Conservation (phyloP, 257 asterid species). For the Henckelia pumila region DNA sequence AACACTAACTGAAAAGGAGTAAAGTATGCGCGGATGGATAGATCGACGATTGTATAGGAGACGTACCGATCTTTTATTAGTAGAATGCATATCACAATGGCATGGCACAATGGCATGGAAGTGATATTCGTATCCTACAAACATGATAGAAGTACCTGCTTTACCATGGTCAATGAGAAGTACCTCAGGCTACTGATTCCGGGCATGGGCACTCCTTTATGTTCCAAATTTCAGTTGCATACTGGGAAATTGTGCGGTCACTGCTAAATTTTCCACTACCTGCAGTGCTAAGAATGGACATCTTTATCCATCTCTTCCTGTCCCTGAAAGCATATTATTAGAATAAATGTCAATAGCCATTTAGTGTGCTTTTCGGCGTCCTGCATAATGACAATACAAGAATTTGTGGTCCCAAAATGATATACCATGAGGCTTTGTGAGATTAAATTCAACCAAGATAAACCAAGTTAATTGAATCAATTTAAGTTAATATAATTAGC, state of each 20-base stretch:
- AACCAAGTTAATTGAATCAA: too few species aligned
- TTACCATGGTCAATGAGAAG: not conserved
- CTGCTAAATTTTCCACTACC: slow-evolving; percentile 98
- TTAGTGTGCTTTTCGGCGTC: not conserved
- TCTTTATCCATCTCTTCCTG: slow-evolving; percentile 85
- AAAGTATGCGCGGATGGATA: not conserved
- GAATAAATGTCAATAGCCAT: not conserved
- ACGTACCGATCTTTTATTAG: not conserved
- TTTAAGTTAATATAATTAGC: too few species aligned
- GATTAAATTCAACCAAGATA: too few species aligned
- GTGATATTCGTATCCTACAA: too few species aligned
- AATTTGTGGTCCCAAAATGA: not conserved
- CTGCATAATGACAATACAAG: not conserved
- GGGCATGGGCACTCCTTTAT: slow-evolving; percentile 47
- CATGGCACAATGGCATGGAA: not conserved
- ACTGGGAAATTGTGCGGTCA: slow-evolving; percentile 88
- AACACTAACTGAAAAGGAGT: not conserved
- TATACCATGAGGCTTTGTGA: too few species aligned
- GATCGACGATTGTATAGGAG: not conserved
- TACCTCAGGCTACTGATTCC: not conserved
- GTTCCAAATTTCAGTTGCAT: slow-evolving; percentile 87
- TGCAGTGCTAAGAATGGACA: slow-evolving; percentile 94
- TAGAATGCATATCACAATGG: not conserved
- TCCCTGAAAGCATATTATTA: slow-evolving; percentile 57
- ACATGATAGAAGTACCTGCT: not conserved